Evolutionary conservation across 179 eudicot genomes (phyloP).

Genomic region (Patellifolia procumbens): DNA sequence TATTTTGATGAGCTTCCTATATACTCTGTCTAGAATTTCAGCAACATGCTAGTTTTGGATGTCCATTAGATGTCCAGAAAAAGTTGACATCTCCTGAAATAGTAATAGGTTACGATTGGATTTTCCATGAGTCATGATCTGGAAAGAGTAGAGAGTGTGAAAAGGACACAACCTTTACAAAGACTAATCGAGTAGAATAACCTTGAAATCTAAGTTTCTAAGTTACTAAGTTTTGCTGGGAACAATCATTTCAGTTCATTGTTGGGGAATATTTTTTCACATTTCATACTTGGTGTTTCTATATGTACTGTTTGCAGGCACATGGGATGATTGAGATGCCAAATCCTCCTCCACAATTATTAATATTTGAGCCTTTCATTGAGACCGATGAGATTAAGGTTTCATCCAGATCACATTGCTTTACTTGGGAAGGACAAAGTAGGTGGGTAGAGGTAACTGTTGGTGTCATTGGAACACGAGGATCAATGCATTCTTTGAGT

Average conservation of each 20-base stretch:
- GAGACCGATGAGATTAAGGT: slow-evolving; percentile 84
- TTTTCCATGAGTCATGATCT: no score
- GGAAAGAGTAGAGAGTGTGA: no score
- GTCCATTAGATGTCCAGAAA: no score
- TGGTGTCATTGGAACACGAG: slow-evolving; percentile 76
- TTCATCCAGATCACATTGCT: slow-evolving; percentile 51
- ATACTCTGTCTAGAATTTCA: no score
- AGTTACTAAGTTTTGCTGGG: not conserved
- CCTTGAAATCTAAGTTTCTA: not conserved
- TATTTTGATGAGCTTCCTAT: no score
- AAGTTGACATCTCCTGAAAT: no score
- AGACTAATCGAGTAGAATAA: not conserved
- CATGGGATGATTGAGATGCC: slow-evolving; percentile 96
- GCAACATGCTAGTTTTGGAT: no score
- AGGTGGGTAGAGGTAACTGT: slow-evolving; percentile 92
- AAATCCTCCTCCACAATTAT: slow-evolving; percentile 72
- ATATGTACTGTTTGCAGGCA: slow-evolving; percentile 40
- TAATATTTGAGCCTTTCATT: slow-evolving; percentile 85
- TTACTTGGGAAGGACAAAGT: slow-evolving; percentile 74
- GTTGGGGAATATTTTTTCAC: not conserved
- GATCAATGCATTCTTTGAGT: slow-evolving; percentile 78
- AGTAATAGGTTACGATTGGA: no score
- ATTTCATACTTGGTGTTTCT: not conserved
- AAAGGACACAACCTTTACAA: no score
- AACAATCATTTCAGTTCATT: not conserved